Conservation (phyloP, 208 protist genomes). For the Leishmania mexicana region DNA sequence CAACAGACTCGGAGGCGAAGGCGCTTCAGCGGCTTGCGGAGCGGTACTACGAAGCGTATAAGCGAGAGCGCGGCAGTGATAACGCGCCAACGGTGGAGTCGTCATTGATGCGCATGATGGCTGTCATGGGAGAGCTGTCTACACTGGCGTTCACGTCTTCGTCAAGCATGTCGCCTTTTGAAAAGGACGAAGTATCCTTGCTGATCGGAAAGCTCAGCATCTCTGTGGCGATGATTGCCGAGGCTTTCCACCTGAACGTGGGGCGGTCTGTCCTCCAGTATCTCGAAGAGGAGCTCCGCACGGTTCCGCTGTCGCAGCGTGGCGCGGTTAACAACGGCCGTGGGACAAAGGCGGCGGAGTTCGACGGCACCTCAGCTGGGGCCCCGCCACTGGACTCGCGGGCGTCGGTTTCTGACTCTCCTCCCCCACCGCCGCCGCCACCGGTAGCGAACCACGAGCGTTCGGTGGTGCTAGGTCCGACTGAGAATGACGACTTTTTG, state of each 20-base stretch:
- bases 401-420: neutral
- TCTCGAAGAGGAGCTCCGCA: conserved; percentile 42
- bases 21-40: conserved; percentile 59
- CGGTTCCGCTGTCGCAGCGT: neutral
- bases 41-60: conserved; percentile 49
- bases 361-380: no score
- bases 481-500: conserved; percentile 64
- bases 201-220: conserved; percentile 67
- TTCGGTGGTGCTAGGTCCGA: conserved; percentile 27
- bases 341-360: neutral
- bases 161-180: conserved; percentile 68
- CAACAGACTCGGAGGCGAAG: conserved; percentile 13
- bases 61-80: conserved; percentile 32
- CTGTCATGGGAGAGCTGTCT: conserved; percentile 70
- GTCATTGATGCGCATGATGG: conserved; percentile 78
- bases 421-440: neutral
- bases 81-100: conserved; percentile 43
- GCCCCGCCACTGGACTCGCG: no score
- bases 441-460: neutral
- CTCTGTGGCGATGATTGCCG: conserved; percentile 58
- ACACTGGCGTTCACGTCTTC: conserved; percentile 50
- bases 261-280: conserved; percentile 49
- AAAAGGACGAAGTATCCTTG: conserved; percentile 56
- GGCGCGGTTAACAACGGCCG: neutral
- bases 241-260: conserved; percentile 61